Evolutionary conservation across 257 asterid genomes (phyloP).

Genomic region (Nicotiana tomentosiformis): DNA sequence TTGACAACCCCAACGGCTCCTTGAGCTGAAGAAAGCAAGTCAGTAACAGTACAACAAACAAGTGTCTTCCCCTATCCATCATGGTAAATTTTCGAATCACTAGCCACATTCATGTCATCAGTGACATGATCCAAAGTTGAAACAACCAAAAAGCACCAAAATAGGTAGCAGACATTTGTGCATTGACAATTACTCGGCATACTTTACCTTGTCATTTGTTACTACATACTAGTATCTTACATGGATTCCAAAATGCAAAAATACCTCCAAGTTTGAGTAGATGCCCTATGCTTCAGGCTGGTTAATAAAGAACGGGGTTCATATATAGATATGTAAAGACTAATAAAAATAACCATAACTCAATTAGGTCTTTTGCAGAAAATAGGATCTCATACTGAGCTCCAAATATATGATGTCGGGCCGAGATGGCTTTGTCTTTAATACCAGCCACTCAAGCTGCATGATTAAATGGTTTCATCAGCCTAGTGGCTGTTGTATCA

Average conservation of each 20-base stretch:
- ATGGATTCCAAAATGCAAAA: neutral
- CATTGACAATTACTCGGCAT: neutral
- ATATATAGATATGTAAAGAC: neutral
- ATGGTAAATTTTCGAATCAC: neutral
- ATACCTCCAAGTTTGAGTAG: neutral
- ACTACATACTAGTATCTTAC: neutral
- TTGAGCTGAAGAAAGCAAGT: constrained; percentile 48
- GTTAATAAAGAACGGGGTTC: neutral
- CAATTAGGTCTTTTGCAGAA: neutral
- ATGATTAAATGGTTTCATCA: neutral
- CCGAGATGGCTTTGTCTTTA: neutral
- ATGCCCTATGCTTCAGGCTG: neutral
- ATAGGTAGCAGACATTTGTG: neutral
- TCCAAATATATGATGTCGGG: neutral
- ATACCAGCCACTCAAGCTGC: neutral
- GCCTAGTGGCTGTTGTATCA: neutral
- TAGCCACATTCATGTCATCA: neutral
- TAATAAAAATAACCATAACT: neutral
- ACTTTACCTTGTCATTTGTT: neutral
- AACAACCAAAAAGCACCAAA: neutral
- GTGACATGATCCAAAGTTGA: neutral
- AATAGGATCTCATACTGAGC: neutral
- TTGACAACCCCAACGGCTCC: constrained; percentile 95
- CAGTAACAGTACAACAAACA: constrained; percentile 3
- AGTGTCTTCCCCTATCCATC: neutral